These are phyloP conservation scores for Mitragyna speciosa DNA, from an alignment of 257 asterid species.

Conservation along the genomic window DNA sequence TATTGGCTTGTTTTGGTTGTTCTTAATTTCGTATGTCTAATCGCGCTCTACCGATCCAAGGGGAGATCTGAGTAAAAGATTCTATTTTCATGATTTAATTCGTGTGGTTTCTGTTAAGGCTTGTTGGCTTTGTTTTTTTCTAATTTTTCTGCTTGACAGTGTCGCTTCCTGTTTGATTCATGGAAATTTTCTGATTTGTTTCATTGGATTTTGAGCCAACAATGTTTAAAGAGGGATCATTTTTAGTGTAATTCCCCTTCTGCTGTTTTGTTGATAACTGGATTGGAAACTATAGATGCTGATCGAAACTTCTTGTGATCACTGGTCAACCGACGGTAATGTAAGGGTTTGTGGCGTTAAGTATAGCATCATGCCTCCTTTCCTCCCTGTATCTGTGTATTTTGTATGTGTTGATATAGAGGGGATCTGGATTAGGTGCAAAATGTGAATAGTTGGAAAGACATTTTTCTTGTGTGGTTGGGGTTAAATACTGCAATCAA, in stretches of 20 bases:
- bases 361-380: background rate
- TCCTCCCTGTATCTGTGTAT: background rate
- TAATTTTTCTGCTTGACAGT: background rate
- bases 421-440: background rate
- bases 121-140: slow-evolving; percentile 13
- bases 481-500: background rate
- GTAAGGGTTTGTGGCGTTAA: background rate
- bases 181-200: background rate
- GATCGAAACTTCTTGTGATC: background rate
- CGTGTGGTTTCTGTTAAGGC: background rate
- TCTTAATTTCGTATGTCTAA: background rate
- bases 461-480: background rate
- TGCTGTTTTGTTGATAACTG: background rate
- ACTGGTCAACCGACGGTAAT: background rate
- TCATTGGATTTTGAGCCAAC: background rate
- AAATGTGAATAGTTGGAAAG: background rate
- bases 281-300: background rate
- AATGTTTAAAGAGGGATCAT: background rate
- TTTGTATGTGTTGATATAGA: background rate
- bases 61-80: slow-evolving; percentile 42
- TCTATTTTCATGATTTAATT: slow-evolving; percentile 29
- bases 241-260: background rate
- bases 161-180: slow-evolving; percentile 2
- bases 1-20: background rate
- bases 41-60: slow-evolving; percentile 25